Conservation (phyloP, 2,329 filamentous ascomycete genomes). For the Aaosphaeria pasadenensis region DNA sequence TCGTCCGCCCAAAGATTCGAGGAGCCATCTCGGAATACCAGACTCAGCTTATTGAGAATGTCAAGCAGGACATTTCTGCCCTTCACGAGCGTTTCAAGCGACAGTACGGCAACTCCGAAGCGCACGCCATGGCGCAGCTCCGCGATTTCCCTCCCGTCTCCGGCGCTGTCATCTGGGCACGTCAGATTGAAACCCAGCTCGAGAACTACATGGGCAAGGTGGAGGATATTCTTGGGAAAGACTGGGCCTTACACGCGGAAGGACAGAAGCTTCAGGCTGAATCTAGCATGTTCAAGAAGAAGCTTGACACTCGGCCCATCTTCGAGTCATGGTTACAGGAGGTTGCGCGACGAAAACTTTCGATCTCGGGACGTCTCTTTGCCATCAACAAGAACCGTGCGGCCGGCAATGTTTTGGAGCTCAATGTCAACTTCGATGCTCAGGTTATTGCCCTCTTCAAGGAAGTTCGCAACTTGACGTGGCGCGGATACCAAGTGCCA, state of each 20-base stretch:
- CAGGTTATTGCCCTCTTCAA: conserved; percentile 99
- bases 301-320: conserved; percentile 88
- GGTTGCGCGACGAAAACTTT: conserved; percentile 82
- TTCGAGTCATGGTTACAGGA: conserved; percentile 95
- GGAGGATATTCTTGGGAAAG: conserved; percentile 92
- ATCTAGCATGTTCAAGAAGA: conserved; percentile 91
- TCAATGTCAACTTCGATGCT: conserved; percentile 93
- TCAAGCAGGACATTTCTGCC: conserved; percentile 90
- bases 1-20: conserved; percentile 97
- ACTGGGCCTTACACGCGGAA: conserved; percentile 92
- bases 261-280: conserved; percentile 91
- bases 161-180: conserved; percentile 95
- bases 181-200: conserved; percentile 93
- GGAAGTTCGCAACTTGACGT: conserved; percentile 91
- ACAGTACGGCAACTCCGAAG: conserved; percentile 97
- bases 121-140: conserved; percentile 96
- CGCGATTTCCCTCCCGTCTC: conserved; percentile 94
- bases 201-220: conserved; percentile 98
- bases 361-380: conserved; percentile 89
- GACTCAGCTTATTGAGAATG: conserved; percentile 94
- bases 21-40: conserved; percentile 98
- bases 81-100: conserved; percentile 98
- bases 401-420: conserved; percentile 83
- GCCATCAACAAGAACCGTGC: conserved; percentile 83
- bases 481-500: conserved; percentile 92